These are phyloP conservation scores for Penicillium freii DNA, from an alignment of 2,329 filamentous ascomycete species.

Conservation along the genomic window DNA sequence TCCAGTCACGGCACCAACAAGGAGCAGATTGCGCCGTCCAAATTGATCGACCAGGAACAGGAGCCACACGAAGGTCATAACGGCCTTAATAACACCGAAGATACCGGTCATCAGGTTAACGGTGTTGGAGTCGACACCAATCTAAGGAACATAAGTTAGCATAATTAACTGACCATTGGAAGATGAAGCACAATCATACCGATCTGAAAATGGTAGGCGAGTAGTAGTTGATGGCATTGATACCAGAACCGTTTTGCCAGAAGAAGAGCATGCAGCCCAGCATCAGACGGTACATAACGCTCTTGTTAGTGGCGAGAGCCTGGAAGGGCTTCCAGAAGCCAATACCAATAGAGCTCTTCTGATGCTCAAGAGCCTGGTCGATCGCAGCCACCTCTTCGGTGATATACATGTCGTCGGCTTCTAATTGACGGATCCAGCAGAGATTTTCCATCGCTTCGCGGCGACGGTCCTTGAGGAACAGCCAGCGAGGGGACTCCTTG, in stretches of 20 bases:
- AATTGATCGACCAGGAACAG: conserved; percentile 65
- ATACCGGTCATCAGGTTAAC: conserved; percentile 68
- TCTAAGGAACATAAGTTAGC: conserved; percentile 28
- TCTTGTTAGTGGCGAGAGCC: conserved; percentile 51
- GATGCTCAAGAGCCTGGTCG: conserved; percentile 65
- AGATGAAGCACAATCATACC: conserved; percentile 2
- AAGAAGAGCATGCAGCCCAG: conserved; percentile 73
- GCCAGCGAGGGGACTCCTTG: conserved; percentile 64
- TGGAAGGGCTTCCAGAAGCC: conserved; percentile 74
- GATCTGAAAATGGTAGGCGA: conserved; percentile 62
- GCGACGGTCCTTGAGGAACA: conserved; percentile 65
- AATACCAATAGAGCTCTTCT: conserved; percentile 59
- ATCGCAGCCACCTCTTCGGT: conserved; percentile 70
- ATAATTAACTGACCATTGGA: background rate
- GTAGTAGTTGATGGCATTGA: conserved; percentile 81
- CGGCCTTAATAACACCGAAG: conserved; percentile 72
- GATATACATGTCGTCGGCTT: conserved; percentile 57
- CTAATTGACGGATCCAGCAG: conserved; percentile 43
- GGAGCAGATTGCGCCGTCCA: conserved; percentile 61
- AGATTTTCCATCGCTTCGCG: conserved; percentile 61
- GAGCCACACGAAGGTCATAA: conserved; percentile 66
- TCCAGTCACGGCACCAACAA: conserved; percentile 62
- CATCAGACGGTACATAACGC: conserved; percentile 69
- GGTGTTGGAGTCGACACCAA: conserved; percentile 58
- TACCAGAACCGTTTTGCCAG: conserved; percentile 74